Evolutionary conservation across 1,284 basidiomycete genomes (phyloP), one percentile per base, ranked within the genome.

Genomic region (Apiotrichum sp.): DNA sequence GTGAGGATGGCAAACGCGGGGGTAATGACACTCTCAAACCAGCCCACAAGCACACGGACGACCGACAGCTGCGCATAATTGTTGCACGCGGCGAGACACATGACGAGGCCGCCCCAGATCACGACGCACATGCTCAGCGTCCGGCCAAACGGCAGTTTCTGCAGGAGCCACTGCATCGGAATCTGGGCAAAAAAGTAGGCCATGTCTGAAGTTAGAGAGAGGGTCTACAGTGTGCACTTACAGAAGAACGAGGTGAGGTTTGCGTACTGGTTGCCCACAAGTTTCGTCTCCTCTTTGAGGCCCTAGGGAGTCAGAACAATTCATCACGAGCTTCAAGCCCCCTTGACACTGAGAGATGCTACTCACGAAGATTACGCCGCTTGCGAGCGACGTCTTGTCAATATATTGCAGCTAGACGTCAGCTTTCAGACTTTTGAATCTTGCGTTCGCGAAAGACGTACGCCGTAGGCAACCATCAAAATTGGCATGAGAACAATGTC

Each of bases 1-100:
- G 62, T 53, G 45, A 66, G 57, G 34, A 66, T 40, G 14, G 63
- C 56, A 58, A 66, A 66, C 16, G 63, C 65, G 22, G 65, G 65
- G 4, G 59, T 62, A 49, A 66, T 39, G 9, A 52, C 56, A 2
- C 47, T 56, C 55, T 69, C 51, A 44, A 62, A 49, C 22, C 55
- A 3, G 13, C 66, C 59, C 42, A 68, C 51, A 13, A 64, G 48
- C 29, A 63, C 35, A 10, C 55, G 43, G 35, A 31, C 35, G 29
- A 14, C 48, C 35, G 62, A 34, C 47, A 64, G 47, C n/a, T 52
- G 53, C 13, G 29, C 53, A 46, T 57, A 62, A 46, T 55, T 52
- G 35, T 50, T 38, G 39, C 40, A 46, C 3, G 51, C 50, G n/a
- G 45, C 56, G 13, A 53, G 38, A n/a, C 46, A 50, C 47, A 54